These are phyloP conservation scores for Erucastrum elatum DNA, from an alignment of 345 rosid species.

Conservation along the genomic window DNA sequence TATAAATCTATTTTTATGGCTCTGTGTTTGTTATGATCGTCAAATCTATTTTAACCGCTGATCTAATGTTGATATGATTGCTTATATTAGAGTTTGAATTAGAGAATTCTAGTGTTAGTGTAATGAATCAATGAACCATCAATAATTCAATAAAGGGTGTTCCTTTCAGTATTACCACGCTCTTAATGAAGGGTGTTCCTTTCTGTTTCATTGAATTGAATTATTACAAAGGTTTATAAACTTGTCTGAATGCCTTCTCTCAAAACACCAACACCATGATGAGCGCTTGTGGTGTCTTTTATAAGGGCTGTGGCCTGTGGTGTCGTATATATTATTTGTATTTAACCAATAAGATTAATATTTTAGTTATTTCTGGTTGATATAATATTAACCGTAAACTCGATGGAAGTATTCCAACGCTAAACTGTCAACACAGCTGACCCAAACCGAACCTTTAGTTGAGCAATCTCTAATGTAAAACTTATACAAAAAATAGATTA, in stretches of 20 bases:
- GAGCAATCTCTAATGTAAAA: too few relatives aligned
- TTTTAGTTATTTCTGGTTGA: not conserved
- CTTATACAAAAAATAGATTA: too few relatives aligned
- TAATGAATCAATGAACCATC: not conserved
- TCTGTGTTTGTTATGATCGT: not conserved
- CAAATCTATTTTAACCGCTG: not conserved
- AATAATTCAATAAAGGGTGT: not conserved
- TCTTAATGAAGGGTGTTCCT: constrained; percentile 14
- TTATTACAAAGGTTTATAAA: not conserved
- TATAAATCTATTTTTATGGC: not conserved
- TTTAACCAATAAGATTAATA: not conserved
- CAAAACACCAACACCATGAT: not conserved
- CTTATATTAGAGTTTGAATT: not conserved
- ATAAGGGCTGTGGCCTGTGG: too few relatives aligned
- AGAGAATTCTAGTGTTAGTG: not conserved
- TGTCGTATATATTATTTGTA: too few relatives aligned
- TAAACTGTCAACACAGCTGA: constrained; percentile 19
- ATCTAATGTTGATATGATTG: not conserved
- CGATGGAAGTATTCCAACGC: constrained; percentile 5
- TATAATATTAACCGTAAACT: constrained; percentile 27
- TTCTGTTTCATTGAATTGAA: constrained; percentile 10
- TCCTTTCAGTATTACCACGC: not conserved
- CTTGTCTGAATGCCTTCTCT: not conserved
- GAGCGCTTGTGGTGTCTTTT: not conserved
- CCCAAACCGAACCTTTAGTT: not conserved